Evolutionary conservation across 371 early-diverging fungal species (phyloP).

Genomic region (Gilbertella persicaria): DNA sequence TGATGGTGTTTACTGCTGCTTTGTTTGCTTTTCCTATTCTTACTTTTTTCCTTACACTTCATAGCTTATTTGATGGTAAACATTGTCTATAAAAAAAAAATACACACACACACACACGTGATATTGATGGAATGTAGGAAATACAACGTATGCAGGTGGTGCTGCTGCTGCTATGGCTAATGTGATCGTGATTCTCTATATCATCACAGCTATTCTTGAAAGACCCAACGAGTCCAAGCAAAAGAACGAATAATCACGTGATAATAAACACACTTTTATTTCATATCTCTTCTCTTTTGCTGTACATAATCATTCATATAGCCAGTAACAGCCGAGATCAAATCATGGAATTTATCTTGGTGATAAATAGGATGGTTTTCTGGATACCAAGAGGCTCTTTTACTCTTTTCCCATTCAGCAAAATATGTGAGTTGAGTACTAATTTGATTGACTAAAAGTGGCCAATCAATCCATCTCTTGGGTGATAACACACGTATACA

Average conservation of each 20-base stretch:
- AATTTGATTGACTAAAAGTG: slow-evolving; percentile 13
- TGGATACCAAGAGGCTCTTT: slow-evolving; percentile 33
- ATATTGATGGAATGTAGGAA: slow-evolving; percentile 33
- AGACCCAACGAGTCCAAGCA: slow-evolving; percentile 4
- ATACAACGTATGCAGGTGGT: slow-evolving; percentile 51
- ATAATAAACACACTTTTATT: neutral
- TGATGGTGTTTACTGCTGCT: slow-evolving; percentile 47
- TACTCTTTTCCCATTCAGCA: slow-evolving; percentile 42
- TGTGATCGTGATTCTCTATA: slow-evolving; percentile 41
- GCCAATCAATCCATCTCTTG: slow-evolving; percentile 26
- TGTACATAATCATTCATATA: slow-evolving; percentile 29
- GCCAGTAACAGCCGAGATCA: slow-evolving; percentile 23
- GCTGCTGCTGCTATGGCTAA: slow-evolving; percentile 48
- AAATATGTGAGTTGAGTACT: slow-evolving; percentile 32
- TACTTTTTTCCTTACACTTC: slow-evolving; percentile 42
- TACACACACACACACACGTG: neutral
- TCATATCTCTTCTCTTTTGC: slow-evolving; percentile 1
- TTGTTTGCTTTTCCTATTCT: slow-evolving; percentile 46
- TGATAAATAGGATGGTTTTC: slow-evolving; percentile 18
- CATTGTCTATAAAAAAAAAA: neutral
- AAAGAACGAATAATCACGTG: slow-evolving; percentile 2
- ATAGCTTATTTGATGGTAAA: slow-evolving; percentile 48
- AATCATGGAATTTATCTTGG: slow-evolving; percentile 31
- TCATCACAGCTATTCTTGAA: slow-evolving; percentile 31
- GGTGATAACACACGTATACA: slow-evolving; percentile 26